These are phyloP conservation scores for Fusarium udum DNA, from an alignment of 2,329 filamentous ascomycete genomes.

Conservation along the genomic window DNA sequence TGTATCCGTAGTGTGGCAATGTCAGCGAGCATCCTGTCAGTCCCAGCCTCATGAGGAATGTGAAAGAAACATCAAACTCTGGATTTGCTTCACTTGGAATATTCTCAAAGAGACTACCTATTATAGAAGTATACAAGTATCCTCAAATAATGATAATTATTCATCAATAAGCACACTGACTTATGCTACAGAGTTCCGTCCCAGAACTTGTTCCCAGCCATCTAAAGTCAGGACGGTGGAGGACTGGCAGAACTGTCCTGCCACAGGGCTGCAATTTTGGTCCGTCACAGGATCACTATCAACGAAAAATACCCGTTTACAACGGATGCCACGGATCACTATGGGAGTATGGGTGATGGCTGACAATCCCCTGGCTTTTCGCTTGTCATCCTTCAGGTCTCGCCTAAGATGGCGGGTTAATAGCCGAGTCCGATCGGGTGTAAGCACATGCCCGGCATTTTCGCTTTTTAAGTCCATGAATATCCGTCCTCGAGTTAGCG, in stretches of 20 bases:
- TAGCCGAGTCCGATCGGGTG: slow-evolving; percentile 41
- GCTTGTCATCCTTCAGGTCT: slow-evolving; percentile 10
- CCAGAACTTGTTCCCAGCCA: neutral
- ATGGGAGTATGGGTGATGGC: slow-evolving; percentile 28
- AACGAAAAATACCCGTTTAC: slow-evolving; percentile 45
- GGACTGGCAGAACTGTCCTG: slow-evolving; percentile 1
- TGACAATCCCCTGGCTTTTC: slow-evolving; percentile 35
- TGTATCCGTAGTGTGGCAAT: slow-evolving; percentile 23
- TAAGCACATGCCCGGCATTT: slow-evolving; percentile 35
- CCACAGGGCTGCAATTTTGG: slow-evolving; percentile 41
- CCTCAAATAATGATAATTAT: neutral
- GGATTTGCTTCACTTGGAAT: neutral
- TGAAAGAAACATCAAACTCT: neutral
- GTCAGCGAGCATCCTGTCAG: slow-evolving; percentile 15
- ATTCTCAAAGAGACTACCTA: neutral
- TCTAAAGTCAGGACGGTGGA: neutral
- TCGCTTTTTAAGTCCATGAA: slow-evolving; percentile 27
- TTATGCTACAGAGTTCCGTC: neutral
- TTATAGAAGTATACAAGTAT: neutral
- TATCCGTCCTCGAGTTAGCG: slow-evolving; percentile 1
- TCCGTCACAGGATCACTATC: slow-evolving; percentile 38
- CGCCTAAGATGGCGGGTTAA: slow-evolving; percentile 2
- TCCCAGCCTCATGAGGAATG: neutral
- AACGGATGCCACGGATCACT: slow-evolving; percentile 42
- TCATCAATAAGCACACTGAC: neutral